These are phyloP conservation scores for Nematocida homosporus DNA, from an alignment of 371 early-diverging fungal genomes.

Conservation along the genomic window DNA sequence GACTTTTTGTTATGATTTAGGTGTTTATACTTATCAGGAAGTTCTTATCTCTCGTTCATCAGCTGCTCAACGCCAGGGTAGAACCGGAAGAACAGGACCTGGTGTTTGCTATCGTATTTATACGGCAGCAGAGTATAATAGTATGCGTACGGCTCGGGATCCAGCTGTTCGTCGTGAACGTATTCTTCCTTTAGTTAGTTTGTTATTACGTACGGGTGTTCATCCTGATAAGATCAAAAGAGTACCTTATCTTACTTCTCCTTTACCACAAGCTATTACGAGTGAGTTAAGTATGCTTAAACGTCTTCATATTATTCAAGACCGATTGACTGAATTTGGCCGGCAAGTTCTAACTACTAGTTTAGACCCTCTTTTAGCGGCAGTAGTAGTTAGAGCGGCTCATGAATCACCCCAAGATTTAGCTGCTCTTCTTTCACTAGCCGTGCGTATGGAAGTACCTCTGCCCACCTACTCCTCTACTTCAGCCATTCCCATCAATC, in stretches of 20 bases:
- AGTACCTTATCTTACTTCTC: constrained; percentile 15
- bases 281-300: constrained; percentile 10
- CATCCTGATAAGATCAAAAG: constrained; percentile 4
- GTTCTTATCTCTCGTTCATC: constrained; percentile 50
- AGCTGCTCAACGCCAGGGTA: constrained; percentile 59
- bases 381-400: neutral
- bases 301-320: neutral
- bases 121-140: constrained; percentile 53
- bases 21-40: constrained; percentile 1
- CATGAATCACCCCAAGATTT: neutral
- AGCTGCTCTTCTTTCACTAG: neutral
- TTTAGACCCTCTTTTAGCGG: constrained; percentile 18
- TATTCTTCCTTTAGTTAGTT: constrained; percentile 1
- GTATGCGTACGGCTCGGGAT: constrained; percentile 17
- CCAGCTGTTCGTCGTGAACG: constrained; percentile 58
- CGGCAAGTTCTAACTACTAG: constrained; percentile 5
- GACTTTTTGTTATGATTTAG: constrained; percentile 6
- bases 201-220: constrained; percentile 31
- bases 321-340: constrained; percentile 17
- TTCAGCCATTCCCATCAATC: too few species aligned
- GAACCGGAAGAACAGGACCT: constrained; percentile 57
- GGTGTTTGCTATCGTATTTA: constrained; percentile 61
- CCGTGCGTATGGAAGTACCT: constrained; percentile 1
- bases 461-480: too few species aligned
- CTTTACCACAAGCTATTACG: neutral